Evolutionary conservation across 805 yeast species (phyloP).

Genomic region (Saturnispora ahearnii): DNA sequence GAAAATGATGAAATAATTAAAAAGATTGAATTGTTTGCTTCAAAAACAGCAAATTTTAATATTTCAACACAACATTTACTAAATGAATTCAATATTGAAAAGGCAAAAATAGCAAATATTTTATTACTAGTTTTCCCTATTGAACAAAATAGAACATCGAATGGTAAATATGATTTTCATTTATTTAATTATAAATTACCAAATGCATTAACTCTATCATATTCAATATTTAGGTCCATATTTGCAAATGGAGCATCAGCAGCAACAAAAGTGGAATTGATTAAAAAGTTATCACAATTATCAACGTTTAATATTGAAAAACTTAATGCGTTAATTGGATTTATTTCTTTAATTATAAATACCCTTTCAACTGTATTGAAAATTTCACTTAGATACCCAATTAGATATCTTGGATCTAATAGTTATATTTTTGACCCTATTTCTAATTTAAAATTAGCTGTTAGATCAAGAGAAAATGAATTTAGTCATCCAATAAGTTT

Average conservation of each 20-base stretch:
- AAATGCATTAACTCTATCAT: constrained; percentile 5
- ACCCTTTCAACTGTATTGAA: constrained; percentile 33
- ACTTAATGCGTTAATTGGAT: constrained; percentile 42
- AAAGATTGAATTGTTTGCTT: background rate
- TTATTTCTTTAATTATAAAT: constrained; percentile 34
- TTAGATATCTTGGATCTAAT: constrained; percentile 38
- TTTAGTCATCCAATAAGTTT: background rate
- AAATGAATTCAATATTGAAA: constrained; percentile 16
- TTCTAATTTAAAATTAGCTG: constrained; percentile 23
- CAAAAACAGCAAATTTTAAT: background rate
- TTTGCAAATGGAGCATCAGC: constrained; percentile 6
- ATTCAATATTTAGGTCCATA: constrained; percentile 8
- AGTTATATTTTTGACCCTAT: constrained; percentile 43
- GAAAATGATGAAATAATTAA: background rate
- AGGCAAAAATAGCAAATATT: constrained; percentile 19
- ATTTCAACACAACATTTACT: background rate
- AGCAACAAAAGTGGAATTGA: constrained; percentile 5
- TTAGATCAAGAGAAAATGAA: background rate
- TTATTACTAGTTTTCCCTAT: constrained; percentile 27
- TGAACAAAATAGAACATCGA: constrained; percentile 10
- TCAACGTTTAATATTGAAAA: constrained; percentile 29
- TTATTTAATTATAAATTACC: constrained; percentile 28
- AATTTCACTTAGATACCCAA: constrained; percentile 41
- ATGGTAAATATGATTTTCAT: constrained; percentile 14
- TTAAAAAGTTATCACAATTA: constrained; percentile 16